Evolutionary conservation across 345 rosid genomes (phyloP).

Genomic region (Litchi chinensis): DNA sequence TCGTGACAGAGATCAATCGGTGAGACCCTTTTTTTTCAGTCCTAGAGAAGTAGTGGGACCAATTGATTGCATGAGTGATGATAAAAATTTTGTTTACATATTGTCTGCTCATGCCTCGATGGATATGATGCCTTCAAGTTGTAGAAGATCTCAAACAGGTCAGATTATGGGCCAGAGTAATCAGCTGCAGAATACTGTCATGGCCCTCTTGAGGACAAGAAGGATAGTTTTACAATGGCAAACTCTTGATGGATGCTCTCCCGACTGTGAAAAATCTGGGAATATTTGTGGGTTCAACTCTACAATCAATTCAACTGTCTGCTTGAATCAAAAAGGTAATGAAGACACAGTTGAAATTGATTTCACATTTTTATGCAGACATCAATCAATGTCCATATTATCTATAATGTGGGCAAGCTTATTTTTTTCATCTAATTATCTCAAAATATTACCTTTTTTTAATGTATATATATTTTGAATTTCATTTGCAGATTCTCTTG

Average conservation of each 20-base stretch:
- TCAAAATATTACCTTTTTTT: background rate
- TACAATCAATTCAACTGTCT: background rate
- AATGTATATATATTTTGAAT: background rate
- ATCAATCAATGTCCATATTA: too few relatives aligned
- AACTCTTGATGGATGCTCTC: background rate
- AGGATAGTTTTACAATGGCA: background rate
- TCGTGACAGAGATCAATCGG: background rate
- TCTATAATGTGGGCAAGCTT: too few relatives aligned
- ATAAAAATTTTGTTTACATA: background rate
- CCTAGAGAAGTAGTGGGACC: background rate
- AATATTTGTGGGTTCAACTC: background rate
- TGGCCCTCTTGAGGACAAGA: background rate
- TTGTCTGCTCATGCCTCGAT: background rate
- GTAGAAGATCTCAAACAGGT: background rate
- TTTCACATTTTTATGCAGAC: too few relatives aligned
- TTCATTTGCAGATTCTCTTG: background rate
- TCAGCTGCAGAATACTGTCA: background rate
- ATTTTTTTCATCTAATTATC: background rate
- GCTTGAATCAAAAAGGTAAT: background rate
- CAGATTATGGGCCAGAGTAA: background rate
- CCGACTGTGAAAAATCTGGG: background rate
- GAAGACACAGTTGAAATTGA: background rate
- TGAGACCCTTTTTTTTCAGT: background rate
- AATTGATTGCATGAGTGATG: background rate
- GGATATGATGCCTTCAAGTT: constrained; percentile 3